phyloP scores from a whole-genome alignment of 805 yeast species.

The Allodekkera sacchari region DNA sequence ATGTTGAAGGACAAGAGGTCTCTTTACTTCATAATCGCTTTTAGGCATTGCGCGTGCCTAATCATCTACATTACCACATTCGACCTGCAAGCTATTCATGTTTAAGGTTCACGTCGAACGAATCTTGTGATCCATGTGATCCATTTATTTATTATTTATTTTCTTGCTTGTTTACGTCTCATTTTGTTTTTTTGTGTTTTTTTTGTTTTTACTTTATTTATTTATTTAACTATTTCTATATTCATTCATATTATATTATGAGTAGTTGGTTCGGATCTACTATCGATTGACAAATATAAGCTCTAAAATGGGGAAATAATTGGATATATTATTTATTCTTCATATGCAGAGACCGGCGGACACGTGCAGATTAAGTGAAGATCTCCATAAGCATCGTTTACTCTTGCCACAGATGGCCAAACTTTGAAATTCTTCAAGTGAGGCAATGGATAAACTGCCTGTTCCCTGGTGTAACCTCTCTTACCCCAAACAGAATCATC shows the following conservation, averaged over 20 bases:
- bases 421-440: slow-evolving; percentile 67
- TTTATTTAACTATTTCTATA: slow-evolving; percentile 3
- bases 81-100: no score
- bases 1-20: no score
- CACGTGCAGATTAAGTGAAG: slow-evolving; percentile 89
- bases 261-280: no score
- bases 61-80: no score
- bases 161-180: not conserved
- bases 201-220: slow-evolving; percentile 4
- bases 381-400: slow-evolving; percentile 94
- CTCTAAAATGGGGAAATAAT: no score
- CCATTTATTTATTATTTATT: slow-evolving; percentile 1
- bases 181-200: slow-evolving; percentile 2
- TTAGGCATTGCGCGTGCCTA: no score
- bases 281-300: no score
- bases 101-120: not conserved
- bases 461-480: slow-evolving; percentile 86
- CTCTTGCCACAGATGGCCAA: slow-evolving; percentile 93
- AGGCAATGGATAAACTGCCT: slow-evolving; percentile 89
- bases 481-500: slow-evolving; percentile 66
- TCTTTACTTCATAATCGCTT: no score
- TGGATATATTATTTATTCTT: no score
- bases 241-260: slow-evolving; percentile 3
- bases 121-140: not conserved
- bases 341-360: slow-evolving; percentile 45